Percentiles rank a stretch among this genome's conserved stretches.
phyloP scores from a whole-genome alignment of 345 rosid genomes.

The Lumnitzera racemosa region DNA sequence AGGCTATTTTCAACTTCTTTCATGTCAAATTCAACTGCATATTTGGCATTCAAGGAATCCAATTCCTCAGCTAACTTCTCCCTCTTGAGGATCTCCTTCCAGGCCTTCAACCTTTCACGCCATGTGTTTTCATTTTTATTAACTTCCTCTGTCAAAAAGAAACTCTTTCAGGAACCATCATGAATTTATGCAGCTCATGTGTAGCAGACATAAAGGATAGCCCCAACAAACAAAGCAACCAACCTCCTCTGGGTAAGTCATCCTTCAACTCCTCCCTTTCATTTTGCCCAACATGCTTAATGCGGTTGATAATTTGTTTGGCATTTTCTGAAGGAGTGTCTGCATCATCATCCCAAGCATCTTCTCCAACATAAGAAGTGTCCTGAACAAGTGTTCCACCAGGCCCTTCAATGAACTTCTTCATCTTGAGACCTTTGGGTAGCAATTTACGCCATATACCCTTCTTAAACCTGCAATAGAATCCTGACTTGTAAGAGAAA shows the following conservation, averaged over 20 bases:
- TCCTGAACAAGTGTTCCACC: conserved; percentile 79
- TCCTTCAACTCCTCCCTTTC: conserved; percentile 58
- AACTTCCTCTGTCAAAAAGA: conserved; percentile 32
- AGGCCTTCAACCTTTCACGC: conserved; percentile 64
- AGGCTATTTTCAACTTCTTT: conserved; percentile 94
- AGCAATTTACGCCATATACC: conserved; percentile 77
- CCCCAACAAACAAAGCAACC: conserved; percentile 15
- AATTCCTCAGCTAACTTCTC: conserved; percentile 63
- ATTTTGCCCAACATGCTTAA: conserved; percentile 42
- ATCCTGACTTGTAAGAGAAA: not conserved
- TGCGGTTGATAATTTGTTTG: conserved; percentile 47
- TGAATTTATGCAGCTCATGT: not conserved
- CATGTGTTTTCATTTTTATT: conserved; percentile 42
- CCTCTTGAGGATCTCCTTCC: conserved; percentile 65
- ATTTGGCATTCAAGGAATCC: conserved; percentile 53
- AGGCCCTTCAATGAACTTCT: conserved; percentile 67
- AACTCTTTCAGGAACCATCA: not conserved
- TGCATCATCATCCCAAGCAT: conserved; percentile 79
- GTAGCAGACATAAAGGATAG: not conserved
- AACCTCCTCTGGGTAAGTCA: conserved; percentile 66
- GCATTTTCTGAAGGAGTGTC: conserved; percentile 42
- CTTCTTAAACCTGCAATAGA: conserved; percentile 65
- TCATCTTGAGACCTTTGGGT: conserved; percentile 84
- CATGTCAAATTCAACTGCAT: conserved; percentile 96
- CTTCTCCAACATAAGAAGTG: conserved; percentile 82